Base-by-base conservation (phyloP, 75 land plant species). In the Cupressus sempervirens region DNA sequence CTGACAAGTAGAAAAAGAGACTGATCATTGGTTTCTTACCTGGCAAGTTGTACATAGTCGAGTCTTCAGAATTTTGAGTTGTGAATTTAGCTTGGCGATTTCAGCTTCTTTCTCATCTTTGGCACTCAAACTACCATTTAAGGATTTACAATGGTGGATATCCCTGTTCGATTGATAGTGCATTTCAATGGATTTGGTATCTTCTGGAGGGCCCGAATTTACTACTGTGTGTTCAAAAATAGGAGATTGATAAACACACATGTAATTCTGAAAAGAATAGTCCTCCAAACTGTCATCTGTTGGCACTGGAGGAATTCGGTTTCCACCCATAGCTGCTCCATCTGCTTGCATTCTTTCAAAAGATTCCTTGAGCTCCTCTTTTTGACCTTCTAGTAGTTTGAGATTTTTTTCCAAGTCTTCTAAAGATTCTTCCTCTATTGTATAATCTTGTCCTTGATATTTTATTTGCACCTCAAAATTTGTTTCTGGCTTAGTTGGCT, bases 341-440 rank as follows among this genome's bases (percentile, higher is more conserved):
- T 43, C 46, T 43, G 45, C 30, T 77, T 77, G n/a, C 46, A 77
- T 77, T 77, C 38, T 38, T 26, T 77, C 29, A 41, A 77, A 23
- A 43, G 12, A 46, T 43, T 77, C 26, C 26, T 20, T 77, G 48
- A 77, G 9, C 80, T 77, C 43, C 29, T 77, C 46, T 41, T 43
- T 77, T 40, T 43, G 48, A 77, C 26, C 38, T 77, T 26, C 46
- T 15, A 77, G 20, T 23, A 26, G 11, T 77, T 77, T 43, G 41
- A 77, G 48, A 20, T 48, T 40, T 12, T 41, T 77, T 40, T 77
- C 48, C 80, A 77, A 77, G 26, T 77, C 80, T 77, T 77, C 48
- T 40, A 77, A 43, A 77, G 46, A 23, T 41, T 77, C 46, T 26
- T 38, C 48, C 38, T 23, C n/a, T 20, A 8, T 41, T 40, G 12